Base-by-base conservation (phyloP, 176 grass and related monocot genomes). In the Chrysopogon serrulatus region DNA sequence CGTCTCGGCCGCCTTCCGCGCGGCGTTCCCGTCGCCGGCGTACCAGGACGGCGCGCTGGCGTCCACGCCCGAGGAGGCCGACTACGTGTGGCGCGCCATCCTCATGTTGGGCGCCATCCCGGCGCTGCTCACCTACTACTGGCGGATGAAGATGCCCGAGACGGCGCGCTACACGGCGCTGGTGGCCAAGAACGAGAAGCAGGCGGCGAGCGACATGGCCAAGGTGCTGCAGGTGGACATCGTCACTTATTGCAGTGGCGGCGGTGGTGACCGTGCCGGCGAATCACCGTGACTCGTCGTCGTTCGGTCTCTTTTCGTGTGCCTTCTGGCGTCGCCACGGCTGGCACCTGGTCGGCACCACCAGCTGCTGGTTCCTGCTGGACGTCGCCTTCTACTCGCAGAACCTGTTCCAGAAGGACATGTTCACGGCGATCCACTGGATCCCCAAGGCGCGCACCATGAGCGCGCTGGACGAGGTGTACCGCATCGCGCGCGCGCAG, bases 361-460 rank as follows among this genome's bases (percentile, higher is more conserved):
- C 63, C n/a, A 53, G 17, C 48, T 53, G 5, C 18, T 94, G 92
- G 92, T 82, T 91, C 48, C 89, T 96, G 8, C 84, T 96, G 60
- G 94, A 92, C 86, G 84, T 97, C 51, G 94, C 94, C 60, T 97
- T 97, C 87, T 97, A 97, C 82, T 86, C 81, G 33, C 94, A 97
- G 87, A 97, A 97, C 82, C 89, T 97, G 70, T 97, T 97, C 84
- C 94, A 97, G 75, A 97, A 97, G 79, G 94, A 97, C 68, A 97
- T 97, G 66, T 97, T 97, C 83, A 81, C n/a, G n/a, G n/a, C n/a
- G n/a, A n/a, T 89, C 26, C 3, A 67, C 42, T 59, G 79, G 6
- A 75, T 45, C 24, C 1, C 82, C 0, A 40, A 40, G 39, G 39
- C 39, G 60, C 12, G 26, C 0, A 42, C 0, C n/a, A 40, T 85